A percentile compares a stretch with the other conserved stretches of the same genome.
Conservation (phyloP, 163 green algal genomes). For the Volvox carteri region DNA sequence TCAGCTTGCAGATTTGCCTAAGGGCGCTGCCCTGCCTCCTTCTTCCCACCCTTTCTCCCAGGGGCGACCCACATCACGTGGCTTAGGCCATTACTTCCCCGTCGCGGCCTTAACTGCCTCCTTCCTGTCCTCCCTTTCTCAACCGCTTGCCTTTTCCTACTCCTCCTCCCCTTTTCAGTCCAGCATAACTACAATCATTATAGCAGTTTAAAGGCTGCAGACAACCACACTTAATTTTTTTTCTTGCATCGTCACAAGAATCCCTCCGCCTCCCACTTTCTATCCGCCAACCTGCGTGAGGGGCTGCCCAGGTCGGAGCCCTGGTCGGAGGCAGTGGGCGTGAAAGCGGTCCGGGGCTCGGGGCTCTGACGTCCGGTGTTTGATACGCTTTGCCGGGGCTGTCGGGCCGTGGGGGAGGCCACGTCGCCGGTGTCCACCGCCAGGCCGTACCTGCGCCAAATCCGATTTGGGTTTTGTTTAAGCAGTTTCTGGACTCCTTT, state of each 20-base stretch:
- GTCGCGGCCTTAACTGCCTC: too few relatives aligned
- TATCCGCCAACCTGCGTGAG: not conserved
- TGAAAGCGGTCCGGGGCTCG: not conserved
- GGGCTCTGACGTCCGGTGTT: not conserved
- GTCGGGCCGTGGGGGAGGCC: not conserved
- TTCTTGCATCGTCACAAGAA: too few relatives aligned
- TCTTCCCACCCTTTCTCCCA: not conserved
- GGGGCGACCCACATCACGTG: too few relatives aligned
- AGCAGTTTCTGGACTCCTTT: too few relatives aligned
- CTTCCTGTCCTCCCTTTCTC: not conserved
- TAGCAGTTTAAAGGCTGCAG: too few relatives aligned
- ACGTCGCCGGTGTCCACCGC: not conserved
- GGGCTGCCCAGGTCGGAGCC: conserved; percentile 42
- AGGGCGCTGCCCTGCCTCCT: not conserved
- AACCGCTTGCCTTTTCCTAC: not conserved
- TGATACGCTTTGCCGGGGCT: conserved; percentile 19
- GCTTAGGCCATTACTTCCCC: too few relatives aligned
- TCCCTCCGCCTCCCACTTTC: not conserved
- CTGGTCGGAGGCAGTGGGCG: conserved; percentile 12
- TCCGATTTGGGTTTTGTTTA: not conserved
- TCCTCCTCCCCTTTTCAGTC: not conserved
- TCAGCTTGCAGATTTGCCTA: too few relatives aligned
- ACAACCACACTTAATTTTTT: too few relatives aligned
- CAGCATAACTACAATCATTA: too few relatives aligned
- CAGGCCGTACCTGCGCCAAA: conserved; percentile 38